Evolutionary conservation across 2,329 filamentous ascomycete species (phyloP), one percentile per base, ranked within the genome.

Genomic region (Stagonosporopsis rhizophila): DNA sequence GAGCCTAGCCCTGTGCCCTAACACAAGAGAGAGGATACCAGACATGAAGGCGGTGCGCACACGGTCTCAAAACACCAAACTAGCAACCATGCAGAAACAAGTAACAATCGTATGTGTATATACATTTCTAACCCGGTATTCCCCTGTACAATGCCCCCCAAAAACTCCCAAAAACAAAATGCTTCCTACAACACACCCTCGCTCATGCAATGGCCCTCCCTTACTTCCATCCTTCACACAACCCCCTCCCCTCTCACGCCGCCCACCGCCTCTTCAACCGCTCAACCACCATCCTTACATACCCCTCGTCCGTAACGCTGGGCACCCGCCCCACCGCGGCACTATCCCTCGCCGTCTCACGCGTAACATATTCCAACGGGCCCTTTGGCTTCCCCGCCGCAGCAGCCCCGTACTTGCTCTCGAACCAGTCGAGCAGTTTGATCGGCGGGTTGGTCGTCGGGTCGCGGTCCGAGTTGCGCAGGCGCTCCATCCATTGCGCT

Each of bases 381-480:
- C 58, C 66, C 35, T 60, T 61, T 2, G 55, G 58, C 30, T 44
- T 52, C 14, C 34, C 52, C 0, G 39, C 39, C 28, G 54, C 59
- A 11, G 44, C 54, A 9, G 40, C 19, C 3, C 68, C 65, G 32
- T 71, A 71, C 28, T 70, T 72, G 20, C 63, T 55, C 54, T 70
- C 69, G 39, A 71, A 73, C 60, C 65, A 73, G 32, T 63, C 64
- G 9, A 72, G 28, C 41, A 73, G 44, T 57, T 73, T 73, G 27
- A 73, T 68, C 0, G 67, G 60, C 15, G 70, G 69, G 42, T 73
- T 72, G 45, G 40, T 60, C 22, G 44, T 49, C 0, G 70, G 62
- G 49, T 72, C 67, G 12, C 44, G 45, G 4, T 68, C 62, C 0
- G 65, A 62, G n/a, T 44, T 52, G 14, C 65, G 62, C 15, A 72